A percentile compares a stretch with the other conserved stretches of the same genome.
Evolutionary conservation across 768 basidiomycete genomes (phyloP).

Genomic region (Suillus clintonianus): DNA sequence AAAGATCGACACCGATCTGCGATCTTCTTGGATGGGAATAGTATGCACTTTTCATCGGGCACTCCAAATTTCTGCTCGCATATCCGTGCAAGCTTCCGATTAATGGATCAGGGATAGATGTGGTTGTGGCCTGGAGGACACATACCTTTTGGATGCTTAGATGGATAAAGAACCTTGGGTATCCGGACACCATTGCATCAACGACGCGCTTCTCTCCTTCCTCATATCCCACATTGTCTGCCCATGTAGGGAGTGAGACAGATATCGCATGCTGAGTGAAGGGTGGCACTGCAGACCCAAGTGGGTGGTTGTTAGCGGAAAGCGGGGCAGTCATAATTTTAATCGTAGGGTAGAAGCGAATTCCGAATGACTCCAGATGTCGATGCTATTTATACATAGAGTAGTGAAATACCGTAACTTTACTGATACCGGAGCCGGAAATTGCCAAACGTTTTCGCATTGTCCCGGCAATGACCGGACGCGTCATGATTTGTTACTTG

Average conservation of each 20-base stretch:
- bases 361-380: too few relatives aligned
- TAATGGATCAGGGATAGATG: neutral
- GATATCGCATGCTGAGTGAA: slow-evolving; percentile 88
- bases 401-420: too few relatives aligned
- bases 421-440: too few relatives aligned
- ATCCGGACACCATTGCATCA: slow-evolving; percentile 82
- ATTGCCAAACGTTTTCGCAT: too few relatives aligned
- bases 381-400: too few relatives aligned
- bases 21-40: slow-evolving; percentile 72
- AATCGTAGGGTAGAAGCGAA: neutral
- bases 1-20: slow-evolving; percentile 80
- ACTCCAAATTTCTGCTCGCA: slow-evolving; percentile 79
- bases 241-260: slow-evolving; percentile 93
- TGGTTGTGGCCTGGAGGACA: slow-evolving; percentile 1
- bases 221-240: slow-evolving; percentile 90
- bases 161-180: slow-evolving; percentile 95
- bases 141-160: slow-evolving; percentile 79
- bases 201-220: slow-evolving; percentile 82
- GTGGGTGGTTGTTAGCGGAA: slow-evolving; percentile 14
- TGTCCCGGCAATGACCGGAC: too few relatives aligned
- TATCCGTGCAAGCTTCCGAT: slow-evolving; percentile 67
- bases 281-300: slow-evolving; percentile 61
- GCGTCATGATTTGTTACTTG: too few relatives aligned
- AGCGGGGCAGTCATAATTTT: slow-evolving; percentile 7
- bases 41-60: slow-evolving; percentile 71